Evolutionary conservation across 179 eudicot species (phyloP).

Genomic region (Spergularia azorica): DNA sequence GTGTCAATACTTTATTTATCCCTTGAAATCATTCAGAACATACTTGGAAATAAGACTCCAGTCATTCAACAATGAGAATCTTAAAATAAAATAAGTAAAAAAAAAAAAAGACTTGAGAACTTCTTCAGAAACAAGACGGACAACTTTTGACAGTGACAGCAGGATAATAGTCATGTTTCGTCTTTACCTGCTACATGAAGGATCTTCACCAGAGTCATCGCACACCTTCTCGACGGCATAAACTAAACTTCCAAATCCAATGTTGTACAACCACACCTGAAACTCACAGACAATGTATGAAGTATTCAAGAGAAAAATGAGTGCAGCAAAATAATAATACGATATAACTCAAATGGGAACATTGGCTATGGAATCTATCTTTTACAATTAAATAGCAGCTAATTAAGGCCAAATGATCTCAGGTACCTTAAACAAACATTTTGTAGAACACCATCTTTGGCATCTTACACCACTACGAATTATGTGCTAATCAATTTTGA

Average conservation of each 20-base stretch:
- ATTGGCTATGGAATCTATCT: neutral
- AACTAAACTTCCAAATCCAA: conserved; percentile 56
- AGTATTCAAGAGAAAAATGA: neutral
- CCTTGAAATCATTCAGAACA: too few relatives aligned
- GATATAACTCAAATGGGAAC: conserved; percentile 10
- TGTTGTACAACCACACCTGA: conserved; percentile 84
- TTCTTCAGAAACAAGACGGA: too few relatives aligned
- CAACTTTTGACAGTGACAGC: neutral
- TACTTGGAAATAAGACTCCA: too few relatives aligned
- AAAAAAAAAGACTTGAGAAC: too few relatives aligned
- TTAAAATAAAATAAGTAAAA: too few relatives aligned
- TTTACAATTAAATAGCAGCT: conserved; percentile 7
- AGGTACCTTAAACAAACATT: neutral
- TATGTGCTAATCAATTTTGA: neutral
- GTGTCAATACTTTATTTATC: too few relatives aligned
- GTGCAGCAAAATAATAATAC: neutral
- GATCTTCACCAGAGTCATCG: conserved; percentile 94
- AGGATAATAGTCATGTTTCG: neutral
- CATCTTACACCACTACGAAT: neutral
- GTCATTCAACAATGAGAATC: too few relatives aligned
- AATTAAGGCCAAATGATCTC: neutral
- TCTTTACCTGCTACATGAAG: conserved; percentile 83
- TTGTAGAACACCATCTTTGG: neutral
- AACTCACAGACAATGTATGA: conserved; percentile 13
- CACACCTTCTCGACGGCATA: conserved; percentile 76